phyloP scores from a whole-genome alignment of 2,329 filamentous ascomycete species.

The Chaetothyriales sp. region DNA sequence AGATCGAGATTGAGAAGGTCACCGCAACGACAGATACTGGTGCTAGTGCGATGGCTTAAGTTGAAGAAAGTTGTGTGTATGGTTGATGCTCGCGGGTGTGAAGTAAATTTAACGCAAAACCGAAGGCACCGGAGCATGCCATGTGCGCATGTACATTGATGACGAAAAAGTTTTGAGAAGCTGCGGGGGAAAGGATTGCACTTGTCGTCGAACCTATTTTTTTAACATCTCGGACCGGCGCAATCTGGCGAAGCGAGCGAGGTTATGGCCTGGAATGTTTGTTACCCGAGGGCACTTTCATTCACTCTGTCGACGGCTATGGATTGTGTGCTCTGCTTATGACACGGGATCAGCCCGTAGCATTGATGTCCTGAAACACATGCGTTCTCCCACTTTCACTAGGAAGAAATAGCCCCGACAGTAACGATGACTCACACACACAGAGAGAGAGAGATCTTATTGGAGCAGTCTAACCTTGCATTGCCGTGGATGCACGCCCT shows the following conservation, averaged over 20 bases:
- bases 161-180: not conserved
- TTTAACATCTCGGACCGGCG: not conserved
- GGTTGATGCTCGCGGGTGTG: not conserved
- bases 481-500: not conserved
- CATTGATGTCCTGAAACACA: not conserved
- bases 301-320: not conserved
- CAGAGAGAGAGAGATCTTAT: too few species aligned
- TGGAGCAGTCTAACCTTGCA: not conserved
- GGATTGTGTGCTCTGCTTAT: not conserved
- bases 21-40: slow-evolving; percentile 26
- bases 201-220: not conserved
- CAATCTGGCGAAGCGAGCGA: not conserved
- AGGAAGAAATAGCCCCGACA: too few species aligned
- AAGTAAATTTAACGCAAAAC: not conserved
- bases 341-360: not conserved
- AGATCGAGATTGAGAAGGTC: slow-evolving; percentile 47
- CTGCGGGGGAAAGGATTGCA: not conserved
- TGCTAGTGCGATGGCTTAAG: not conserved
- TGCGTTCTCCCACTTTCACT: not conserved
- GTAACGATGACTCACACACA: too few species aligned
- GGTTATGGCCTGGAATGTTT: not conserved
- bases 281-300: not conserved
- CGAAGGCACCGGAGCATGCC: not conserved
- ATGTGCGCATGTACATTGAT: not conserved
- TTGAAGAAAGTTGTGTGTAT: not conserved